Evolutionary conservation across 2,329 filamentous ascomycete genomes (phyloP), one percentile per base, ranked within the genome.

Genomic region (Phaeosphaeria sp.): DNA sequence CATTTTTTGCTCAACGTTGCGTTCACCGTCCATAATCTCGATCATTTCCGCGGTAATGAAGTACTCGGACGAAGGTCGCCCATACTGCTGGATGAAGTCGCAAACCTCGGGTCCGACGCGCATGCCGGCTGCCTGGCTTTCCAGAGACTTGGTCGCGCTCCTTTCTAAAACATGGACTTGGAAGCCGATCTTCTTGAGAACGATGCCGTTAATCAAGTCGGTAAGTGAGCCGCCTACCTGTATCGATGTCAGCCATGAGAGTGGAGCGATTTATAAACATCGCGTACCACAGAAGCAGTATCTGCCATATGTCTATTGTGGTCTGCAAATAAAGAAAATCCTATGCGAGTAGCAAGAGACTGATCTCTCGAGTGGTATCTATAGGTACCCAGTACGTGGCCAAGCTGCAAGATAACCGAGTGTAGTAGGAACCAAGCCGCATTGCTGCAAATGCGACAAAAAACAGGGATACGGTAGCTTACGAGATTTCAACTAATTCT

Each of bases 201-300:
- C 36, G 20, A 57, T 53, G 10, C 42, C 55, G 25, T 22, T 15
- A 50, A 57, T 57, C 10, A 57, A 20, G 15, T 50, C 55, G 27
- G 43, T 20, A 3, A 57, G 46, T 9, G 55, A 57, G 36, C 55
- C 55, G n/a, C 55, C 50, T 6, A 53, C 50, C 55, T 50, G 15
- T 30, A 2, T 13, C 6, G 4, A 2, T 49, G 27, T 33, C 21
- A 44, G 27, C 23, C 9, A 20, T 49, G 27, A 9, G 21, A 6
- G 3, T 5, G 25, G 6, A 25, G 11, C 6, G 27, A 20, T 4
- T n/a, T n/a, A n/a, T n/a, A n/a, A n/a, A n/a, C n/a, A n/a, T n/a
- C n/a, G n/a, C n/a, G n/a, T 49, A 49, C 46, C 25, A 49, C 46
- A 20, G 36, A 3, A 18, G 46, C 46, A n/a, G 15, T 36, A n/a